These are phyloP conservation scores for Venturia effusa DNA, from an alignment of 2,329 filamentous ascomycete species.

Conservation along the genomic window DNA sequence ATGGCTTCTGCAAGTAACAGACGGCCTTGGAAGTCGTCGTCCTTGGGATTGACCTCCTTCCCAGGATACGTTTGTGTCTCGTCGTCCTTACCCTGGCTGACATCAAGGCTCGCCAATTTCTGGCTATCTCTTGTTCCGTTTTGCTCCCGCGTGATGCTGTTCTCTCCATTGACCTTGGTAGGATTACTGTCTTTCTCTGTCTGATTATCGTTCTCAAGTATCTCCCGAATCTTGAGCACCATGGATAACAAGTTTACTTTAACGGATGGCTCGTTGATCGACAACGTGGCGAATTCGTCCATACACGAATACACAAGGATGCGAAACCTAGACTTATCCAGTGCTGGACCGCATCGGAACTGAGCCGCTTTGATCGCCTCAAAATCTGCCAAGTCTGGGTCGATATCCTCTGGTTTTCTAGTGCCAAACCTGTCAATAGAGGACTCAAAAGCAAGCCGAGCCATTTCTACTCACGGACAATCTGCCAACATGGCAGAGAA, in stretches of 20 bases:
- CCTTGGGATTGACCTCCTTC: background rate
- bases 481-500: background rate
- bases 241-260: background rate
- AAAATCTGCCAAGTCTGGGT: background rate
- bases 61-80: background rate
- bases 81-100: too few species aligned
- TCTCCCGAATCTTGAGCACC: background rate
- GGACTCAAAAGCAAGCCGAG: background rate
- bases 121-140: background rate
- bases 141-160: background rate
- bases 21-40: background rate
- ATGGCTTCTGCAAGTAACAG: background rate
- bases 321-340: background rate
- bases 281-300: background rate
- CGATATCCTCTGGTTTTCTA: background rate
- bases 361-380: background rate
- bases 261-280: background rate
- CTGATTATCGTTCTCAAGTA: background rate
- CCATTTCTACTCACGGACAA: background rate
- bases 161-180: too few species aligned
- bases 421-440: background rate
- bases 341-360: background rate
- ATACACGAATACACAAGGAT: background rate
- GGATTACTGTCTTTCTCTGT: background rate
- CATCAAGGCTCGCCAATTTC: background rate